Percentiles rank a stretch among this genome's conserved stretches.
Evolutionary conservation across 2,329 filamentous ascomycete species (phyloP).

Genomic region (Ophiognomonia clavigignenti-juglandacearum): DNA sequence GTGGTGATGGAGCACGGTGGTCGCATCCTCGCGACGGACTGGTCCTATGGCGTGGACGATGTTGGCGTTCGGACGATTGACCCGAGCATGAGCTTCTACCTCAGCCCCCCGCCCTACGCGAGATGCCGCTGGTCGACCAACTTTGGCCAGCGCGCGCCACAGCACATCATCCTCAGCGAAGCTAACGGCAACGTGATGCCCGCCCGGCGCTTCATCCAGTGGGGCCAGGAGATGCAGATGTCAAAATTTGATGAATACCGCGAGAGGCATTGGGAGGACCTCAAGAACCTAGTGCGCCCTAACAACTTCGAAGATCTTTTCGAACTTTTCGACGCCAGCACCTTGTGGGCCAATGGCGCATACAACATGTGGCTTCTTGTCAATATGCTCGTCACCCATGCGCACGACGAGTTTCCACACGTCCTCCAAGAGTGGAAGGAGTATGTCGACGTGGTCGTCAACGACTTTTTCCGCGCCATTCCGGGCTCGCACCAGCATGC

Average conservation of each 20-base stretch:
- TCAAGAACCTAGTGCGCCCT: slow-evolving; percentile 29
- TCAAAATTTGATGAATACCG: slow-evolving; percentile 24
- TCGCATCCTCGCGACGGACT: background rate
- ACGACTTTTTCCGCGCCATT: slow-evolving; percentile 15
- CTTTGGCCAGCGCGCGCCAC: slow-evolving; percentile 2
- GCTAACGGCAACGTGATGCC: background rate
- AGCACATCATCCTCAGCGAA: background rate
- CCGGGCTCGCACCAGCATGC: background rate
- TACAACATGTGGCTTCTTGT: slow-evolving; percentile 45
- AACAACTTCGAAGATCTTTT: slow-evolving; percentile 37
- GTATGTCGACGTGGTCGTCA: slow-evolving; percentile 12
- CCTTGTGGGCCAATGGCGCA: slow-evolving; percentile 42
- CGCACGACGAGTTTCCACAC: slow-evolving; percentile 25
- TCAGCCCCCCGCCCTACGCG: slow-evolving; percentile 5
- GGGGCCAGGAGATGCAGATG: slow-evolving; percentile 4
- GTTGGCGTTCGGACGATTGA: slow-evolving; percentile 9
- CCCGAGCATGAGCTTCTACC: slow-evolving; percentile 17
- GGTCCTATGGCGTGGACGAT: slow-evolving; percentile 5
- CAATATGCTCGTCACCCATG: slow-evolving; percentile 36
- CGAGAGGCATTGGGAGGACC: slow-evolving; percentile 28
- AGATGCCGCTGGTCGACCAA: slow-evolving; percentile 18
- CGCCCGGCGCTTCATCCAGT: background rate
- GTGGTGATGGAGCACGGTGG: background rate
- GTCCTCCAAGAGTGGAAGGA: slow-evolving; percentile 19
- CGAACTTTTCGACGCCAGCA: slow-evolving; percentile 41